Conservation (phyloP, 176 grass and related monocot genomes). For the Dactylis glomerata region DNA sequence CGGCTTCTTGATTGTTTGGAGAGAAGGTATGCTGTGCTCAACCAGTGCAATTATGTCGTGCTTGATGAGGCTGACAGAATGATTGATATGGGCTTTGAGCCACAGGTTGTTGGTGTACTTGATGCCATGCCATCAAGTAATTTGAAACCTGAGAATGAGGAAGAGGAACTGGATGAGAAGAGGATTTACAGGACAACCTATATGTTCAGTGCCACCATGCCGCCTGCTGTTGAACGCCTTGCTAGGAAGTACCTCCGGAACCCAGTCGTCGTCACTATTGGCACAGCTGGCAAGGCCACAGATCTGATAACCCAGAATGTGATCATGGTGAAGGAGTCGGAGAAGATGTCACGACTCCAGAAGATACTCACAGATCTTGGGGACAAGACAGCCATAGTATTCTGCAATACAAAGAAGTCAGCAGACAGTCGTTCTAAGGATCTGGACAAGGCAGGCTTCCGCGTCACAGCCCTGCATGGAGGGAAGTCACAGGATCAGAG, state of each 20-base stretch:
- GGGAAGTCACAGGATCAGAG: conserved; percentile 97
- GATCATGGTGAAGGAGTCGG: conserved; percentile 83
- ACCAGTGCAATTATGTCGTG: conserved; percentile 98
- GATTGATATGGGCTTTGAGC: conserved; percentile 99
- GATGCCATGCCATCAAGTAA: conserved; percentile 97
- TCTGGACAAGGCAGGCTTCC: conserved; percentile 82
- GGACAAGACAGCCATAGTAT: conserved; percentile 96
- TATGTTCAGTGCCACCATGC: conserved; percentile 99
- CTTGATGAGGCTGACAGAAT: conserved; percentile 98
- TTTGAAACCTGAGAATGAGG: conserved; percentile 98
- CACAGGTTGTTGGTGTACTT: conserved; percentile 91
- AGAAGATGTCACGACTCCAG: conserved; percentile 79
- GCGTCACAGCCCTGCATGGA: conserved; percentile 84
- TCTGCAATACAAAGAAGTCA: conserved; percentile 95
- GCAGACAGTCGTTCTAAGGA: conserved; percentile 79
- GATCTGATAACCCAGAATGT: conserved; percentile 93
- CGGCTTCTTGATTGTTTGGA: conserved; percentile 95
- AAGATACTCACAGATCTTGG: conserved; percentile 83
- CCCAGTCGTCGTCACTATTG: conserved; percentile 93
- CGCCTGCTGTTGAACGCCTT: conserved; percentile 85
- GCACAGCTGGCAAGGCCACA: conserved; percentile 94
- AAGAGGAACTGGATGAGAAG: conserved; percentile 93
- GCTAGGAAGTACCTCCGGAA: conserved; percentile 95
- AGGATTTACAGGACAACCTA: conserved; percentile 97
- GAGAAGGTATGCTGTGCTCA: conserved; percentile 89